Evolutionary conservation across 1,284 basidiomycete genomes (phyloP), one percentile per base, ranked within the genome.

Genomic region (Marasmius tenuissimus): DNA sequence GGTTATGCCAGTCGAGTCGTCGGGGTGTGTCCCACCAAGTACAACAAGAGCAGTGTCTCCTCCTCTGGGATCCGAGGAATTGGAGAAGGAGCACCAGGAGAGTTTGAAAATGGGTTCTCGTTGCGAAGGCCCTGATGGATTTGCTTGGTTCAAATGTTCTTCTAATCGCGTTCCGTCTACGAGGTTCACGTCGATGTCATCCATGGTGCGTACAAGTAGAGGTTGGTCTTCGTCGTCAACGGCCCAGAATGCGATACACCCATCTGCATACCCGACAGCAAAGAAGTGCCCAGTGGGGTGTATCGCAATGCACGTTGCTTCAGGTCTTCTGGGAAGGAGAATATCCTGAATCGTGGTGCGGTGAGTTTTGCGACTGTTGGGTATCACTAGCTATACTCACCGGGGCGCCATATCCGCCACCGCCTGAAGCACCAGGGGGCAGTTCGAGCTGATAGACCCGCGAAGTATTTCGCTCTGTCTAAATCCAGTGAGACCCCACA

Each of bases 51-150:
- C 79, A 0, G 92, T 93, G 51, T 87, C 84, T 3, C 89, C 89
- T 39, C 85, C 84, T 59, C 85, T 78, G 14, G 85, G 81, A 73
- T 88, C 86, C 4, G 78, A 71, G 3, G 85, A 83, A 66, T 89
- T 86, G 0, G 87, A 79, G 72, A 90, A 93, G 1, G 84, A 82
- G 59, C 88, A 90, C 96, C 96, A 97, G 0, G 89, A 79, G 5
- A 97, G 80, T 73, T 94, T 95, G 82, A 93, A 96, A 50, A 98
- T 88, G 0, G 95, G 93, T 71, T 97, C 94, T 63, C 88, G 79
- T 3, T 71, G 62, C 10, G 61, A 55, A 33, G 64, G 61, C 16
- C 62, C 57, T 8, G 56, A 56, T 16, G 62, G 63, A 16, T 61
- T 58, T 14, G 57, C 59, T 52, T 64, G 60, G 11, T 69, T 62